Percentiles rank a stretch among this genome's conserved stretches.
Conservation (phyloP, 2,329 filamentous ascomycete species). For the Clarireedia hainanense region DNA sequence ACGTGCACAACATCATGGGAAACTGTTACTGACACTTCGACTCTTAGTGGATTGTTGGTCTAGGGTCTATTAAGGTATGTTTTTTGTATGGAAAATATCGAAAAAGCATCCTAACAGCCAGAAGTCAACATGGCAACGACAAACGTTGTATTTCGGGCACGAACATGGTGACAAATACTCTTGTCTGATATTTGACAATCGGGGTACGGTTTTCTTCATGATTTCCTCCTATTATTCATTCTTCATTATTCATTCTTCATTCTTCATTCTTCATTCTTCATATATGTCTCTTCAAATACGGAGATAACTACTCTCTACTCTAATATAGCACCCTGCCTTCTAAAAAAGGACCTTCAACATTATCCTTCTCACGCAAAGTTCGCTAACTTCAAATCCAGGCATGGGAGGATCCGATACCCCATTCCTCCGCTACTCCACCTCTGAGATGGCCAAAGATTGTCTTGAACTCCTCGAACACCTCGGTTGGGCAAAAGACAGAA, state of each 20-base stretch:
- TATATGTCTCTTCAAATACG: not conserved
- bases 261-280: not conserved
- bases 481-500: slow-evolving; percentile 54
- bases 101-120: not conserved
- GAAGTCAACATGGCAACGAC: slow-evolving; percentile 65
- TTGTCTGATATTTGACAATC: slow-evolving; percentile 73
- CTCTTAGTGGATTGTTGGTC: slow-evolving; percentile 68
- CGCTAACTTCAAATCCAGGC: slow-evolving; percentile 29
- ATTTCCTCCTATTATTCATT: not conserved
- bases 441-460: slow-evolving; percentile 73
- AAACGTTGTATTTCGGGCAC: slow-evolving; percentile 77
- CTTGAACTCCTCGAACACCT: slow-evolving; percentile 63
- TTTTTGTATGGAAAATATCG: not conserved
- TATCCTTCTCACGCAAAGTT: not conserved
- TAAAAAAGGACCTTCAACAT: not conserved
- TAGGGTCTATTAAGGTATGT: slow-evolving; percentile 50
- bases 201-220: slow-evolving; percentile 35
- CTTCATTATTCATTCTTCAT: no score
- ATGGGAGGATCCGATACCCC: slow-evolving; percentile 77
- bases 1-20: not conserved
- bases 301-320: not conserved
- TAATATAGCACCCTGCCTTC: not conserved
- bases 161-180: slow-evolving; percentile 58
- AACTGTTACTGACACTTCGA: not conserved
- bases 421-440: slow-evolving; percentile 68